Evolutionary conservation across 2,329 filamentous ascomycete species (phyloP), one percentile per base, ranked within the genome.

Genomic region (Meredithiella fracta): DNA sequence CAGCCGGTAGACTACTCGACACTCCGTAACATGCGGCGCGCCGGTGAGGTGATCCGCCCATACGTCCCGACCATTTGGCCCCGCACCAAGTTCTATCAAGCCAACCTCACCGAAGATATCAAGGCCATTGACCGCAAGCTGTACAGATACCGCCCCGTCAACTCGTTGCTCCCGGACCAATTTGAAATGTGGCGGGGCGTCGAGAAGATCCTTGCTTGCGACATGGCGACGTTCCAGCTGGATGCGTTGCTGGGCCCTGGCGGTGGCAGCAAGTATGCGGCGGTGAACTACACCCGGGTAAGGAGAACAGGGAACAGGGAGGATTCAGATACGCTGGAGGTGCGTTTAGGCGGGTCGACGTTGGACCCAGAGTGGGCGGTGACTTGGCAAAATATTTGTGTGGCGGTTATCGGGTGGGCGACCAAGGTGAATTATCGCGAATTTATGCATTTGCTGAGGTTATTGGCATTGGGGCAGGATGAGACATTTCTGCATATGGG

Each of bases 331-430:
- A 67, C 65, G 9, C 20, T 72, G 49, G 69, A 72, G 63, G 67
- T 68, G 53, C 68, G 70, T 47, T 66, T 68, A n/a, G 59, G 69
- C 65, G 0, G 60, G 55, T 5, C 68, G 0, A 63, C 65, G 2
- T 56, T 72, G 14, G 63, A 69, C 42, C 59, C 65, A 7, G 61
- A 62, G 2, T 70, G 66, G 66, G 61, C 70, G 23, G 52, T 55
- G 1, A 59, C 56, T 2, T 72, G 69, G 69, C 60, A 61, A 14
- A 60, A 60, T 17, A 64, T 72, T 42, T 67, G 66, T 44, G 61
- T 63, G 14, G 65, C 66, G 7, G 34, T 68, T n/a, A 54, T 60
- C 20, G 61, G 66, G 26, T 62, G 65, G 42, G 62, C 64, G 25
- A 59, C 60, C 4, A 59, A 68, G 23, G 60, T 61, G 1, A 59